Evolutionary conservation across 139 green algal genomes (phyloP).

Genomic region (Tetratostichococcus sp.): DNA sequence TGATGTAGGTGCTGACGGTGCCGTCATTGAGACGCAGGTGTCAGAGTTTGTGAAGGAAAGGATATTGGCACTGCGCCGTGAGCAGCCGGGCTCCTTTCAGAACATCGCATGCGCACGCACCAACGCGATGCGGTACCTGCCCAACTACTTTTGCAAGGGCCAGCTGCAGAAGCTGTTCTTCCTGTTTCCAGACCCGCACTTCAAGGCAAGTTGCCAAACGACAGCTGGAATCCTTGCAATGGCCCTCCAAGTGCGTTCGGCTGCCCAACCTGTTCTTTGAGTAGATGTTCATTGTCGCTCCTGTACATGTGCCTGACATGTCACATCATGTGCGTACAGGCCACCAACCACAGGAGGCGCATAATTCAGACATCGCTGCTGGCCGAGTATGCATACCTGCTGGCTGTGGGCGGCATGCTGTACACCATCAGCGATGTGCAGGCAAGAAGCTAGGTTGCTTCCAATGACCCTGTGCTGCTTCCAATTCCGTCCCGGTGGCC

Average conservation of each 20-base stretch:
- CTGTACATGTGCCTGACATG: slow-evolving; percentile 7
- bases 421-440: slow-evolving; percentile 94
- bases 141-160: slow-evolving; percentile 92
- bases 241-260: too few relatives aligned
- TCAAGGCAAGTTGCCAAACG: slow-evolving; percentile 30
- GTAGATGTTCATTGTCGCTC: too few relatives aligned
- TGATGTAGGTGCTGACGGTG: too few relatives aligned
- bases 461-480: neutral
- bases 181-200: slow-evolving; percentile 87
- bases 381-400: slow-evolving; percentile 91
- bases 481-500: too few relatives aligned
- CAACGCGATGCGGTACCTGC: slow-evolving; percentile 94
- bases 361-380: slow-evolving; percentile 89
- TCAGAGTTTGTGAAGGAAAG: slow-evolving; percentile 88
- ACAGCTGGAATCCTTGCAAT: too few relatives aligned
- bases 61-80: slow-evolving; percentile 65
- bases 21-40: too few relatives aligned
- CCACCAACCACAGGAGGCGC: slow-evolving; percentile 67
- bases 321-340: neutral
- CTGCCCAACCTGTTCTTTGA: too few relatives aligned
- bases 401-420: slow-evolving; percentile 73
- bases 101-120: slow-evolving; percentile 83
- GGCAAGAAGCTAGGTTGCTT: too few relatives aligned
- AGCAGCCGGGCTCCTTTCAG: slow-evolving; percentile 50
- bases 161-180: slow-evolving; percentile 98